A percentile compares a stretch with the other conserved stretches of the same genome.
These are phyloP conservation scores for Globisporangium ultimum DNA, from an alignment of 352 stramenopile species.

Conservation along the genomic window DNA sequence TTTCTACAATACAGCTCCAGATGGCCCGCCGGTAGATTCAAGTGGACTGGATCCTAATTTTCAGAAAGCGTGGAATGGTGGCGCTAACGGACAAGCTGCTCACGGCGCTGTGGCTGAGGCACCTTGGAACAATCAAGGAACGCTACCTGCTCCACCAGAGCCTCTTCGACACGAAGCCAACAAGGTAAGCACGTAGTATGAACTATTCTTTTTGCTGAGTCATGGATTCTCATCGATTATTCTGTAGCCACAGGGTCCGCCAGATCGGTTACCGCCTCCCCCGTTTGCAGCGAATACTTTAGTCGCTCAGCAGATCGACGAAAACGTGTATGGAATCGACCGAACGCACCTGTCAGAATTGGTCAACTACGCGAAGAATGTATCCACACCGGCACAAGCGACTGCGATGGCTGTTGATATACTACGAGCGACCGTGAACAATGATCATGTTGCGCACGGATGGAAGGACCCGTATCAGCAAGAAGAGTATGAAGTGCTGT, in stretches of 20 bases:
- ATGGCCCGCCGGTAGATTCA: conserved; percentile 31
- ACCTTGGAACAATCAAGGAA: conserved; percentile 25
- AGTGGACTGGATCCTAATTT: conserved; percentile 35
- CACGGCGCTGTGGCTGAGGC: conserved; percentile 9
- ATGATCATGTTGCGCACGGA: conserved; percentile 44
- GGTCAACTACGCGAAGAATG: conserved; percentile 57
- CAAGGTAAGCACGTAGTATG: conserved; percentile 4
- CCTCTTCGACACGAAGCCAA: conserved; percentile 5
- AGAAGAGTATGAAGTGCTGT: conserved; percentile 82
- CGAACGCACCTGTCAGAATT: conserved; percentile 42
- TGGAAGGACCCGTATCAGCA: conserved; percentile 64
- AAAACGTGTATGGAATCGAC: conserved; percentile 53
- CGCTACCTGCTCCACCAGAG: conserved; percentile 5
- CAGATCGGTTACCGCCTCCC: conserved; percentile 48
- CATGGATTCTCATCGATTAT: background rate
- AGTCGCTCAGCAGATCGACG: conserved; percentile 55
- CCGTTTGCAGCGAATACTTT: conserved; percentile 62
- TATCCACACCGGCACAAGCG: conserved; percentile 52
- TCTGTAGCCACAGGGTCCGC: background rate
- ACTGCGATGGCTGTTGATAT: conserved; percentile 71
- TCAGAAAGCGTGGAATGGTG: conserved; percentile 35
- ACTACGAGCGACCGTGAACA: conserved; percentile 42
- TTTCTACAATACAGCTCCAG: conserved; percentile 53
- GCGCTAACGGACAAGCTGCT: background rate
- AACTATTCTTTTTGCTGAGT: background rate